These are phyloP conservation scores for Postia placenta DNA, from an alignment of 768 basidiomycete genomes.

Conservation along the genomic window DNA sequence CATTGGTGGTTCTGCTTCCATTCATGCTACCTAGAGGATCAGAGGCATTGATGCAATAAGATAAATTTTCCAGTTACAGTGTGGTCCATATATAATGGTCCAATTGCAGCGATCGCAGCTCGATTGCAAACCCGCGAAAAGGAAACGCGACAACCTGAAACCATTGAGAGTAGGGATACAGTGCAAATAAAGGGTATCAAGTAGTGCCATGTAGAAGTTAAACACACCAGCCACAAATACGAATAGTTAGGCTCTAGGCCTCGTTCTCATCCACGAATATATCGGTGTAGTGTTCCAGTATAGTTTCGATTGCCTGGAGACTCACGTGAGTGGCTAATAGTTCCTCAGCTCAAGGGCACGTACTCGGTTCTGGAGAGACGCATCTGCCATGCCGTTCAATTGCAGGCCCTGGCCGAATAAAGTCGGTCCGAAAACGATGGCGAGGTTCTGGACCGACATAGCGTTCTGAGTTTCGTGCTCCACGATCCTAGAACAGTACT, in stretches of 20 bases:
- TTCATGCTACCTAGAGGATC: no score
- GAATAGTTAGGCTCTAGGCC: constrained; percentile 10
- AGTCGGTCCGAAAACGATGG: constrained; percentile 98
- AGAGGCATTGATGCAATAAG: neutral
- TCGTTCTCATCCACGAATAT: constrained; percentile 91
- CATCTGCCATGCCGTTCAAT: constrained; percentile 58
- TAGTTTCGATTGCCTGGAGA: constrained; percentile 85
- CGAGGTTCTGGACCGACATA: constrained; percentile 90
- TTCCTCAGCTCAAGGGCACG: neutral
- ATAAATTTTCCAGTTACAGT: neutral
- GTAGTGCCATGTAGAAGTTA: constrained; percentile 4
- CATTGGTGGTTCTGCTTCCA: no score
- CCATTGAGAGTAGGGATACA: constrained; percentile 7
- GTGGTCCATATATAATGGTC: constrained; percentile 3
- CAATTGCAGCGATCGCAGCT: constrained; percentile 2
- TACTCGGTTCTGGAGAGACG: constrained; percentile 69
- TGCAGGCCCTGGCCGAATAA: constrained; percentile 67
- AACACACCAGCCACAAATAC: constrained; percentile 2
- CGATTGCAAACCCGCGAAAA: neutral
- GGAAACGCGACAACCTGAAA: neutral
- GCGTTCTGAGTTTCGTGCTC: constrained; percentile 74
- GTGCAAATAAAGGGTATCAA: constrained; percentile 14
- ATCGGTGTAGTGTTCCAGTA: constrained; percentile 88
- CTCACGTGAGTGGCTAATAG: neutral
- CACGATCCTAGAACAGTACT: constrained; percentile 51